A percentile compares a stretch with the other conserved stretches of the same genome.
These are phyloP conservation scores for Leccinum griseonigrum DNA, from an alignment of 1,284 basidiomycete genomes.

Conservation along the genomic window DNA sequence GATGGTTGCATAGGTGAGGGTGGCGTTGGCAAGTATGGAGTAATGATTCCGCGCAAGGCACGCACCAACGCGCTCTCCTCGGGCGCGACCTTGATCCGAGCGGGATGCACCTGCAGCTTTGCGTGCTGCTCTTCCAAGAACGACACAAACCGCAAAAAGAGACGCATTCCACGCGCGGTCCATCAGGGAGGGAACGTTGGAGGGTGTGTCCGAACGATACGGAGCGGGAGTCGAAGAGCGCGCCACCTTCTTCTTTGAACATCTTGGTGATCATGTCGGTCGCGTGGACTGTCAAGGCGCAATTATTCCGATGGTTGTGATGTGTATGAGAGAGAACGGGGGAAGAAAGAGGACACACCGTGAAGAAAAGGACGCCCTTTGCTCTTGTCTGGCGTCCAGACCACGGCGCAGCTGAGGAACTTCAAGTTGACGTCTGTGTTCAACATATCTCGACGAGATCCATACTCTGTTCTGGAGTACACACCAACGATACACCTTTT, in stretches of 20 bases:
- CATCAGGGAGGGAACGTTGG: slow-evolving; percentile 88
- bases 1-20: slow-evolving; percentile 47
- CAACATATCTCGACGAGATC: slow-evolving; percentile 65
- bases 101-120: slow-evolving; percentile 43
- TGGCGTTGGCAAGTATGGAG: slow-evolving; percentile 20
- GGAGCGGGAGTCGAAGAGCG: slow-evolving; percentile 91
- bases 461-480: slow-evolving; percentile 93
- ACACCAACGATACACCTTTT: slow-evolving; percentile 83
- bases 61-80: slow-evolving; percentile 75
- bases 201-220: slow-evolving; percentile 95
- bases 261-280: slow-evolving; percentile 93
- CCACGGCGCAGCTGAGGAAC: slow-evolving; percentile 84
- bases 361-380: slow-evolving; percentile 85
- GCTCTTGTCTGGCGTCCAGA: slow-evolving; percentile 84
- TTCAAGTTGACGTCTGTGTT: slow-evolving; percentile 71
- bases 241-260: slow-evolving; percentile 90
- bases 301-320: slow-evolving; percentile 66
- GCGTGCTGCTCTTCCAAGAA: slow-evolving; percentile 87
- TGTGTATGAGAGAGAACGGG: background rate
- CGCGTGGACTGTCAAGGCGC: slow-evolving; percentile 86
- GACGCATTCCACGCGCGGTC: slow-evolving; percentile 87
- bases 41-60: too few species aligned
- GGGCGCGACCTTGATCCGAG: slow-evolving; percentile 49
- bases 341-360: slow-evolving; percentile 49
- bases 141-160: slow-evolving; percentile 90